Evolutionary conservation across 2,329 filamentous ascomycete genomes (phyloP).

Genomic region (Cadophora sp.): DNA sequence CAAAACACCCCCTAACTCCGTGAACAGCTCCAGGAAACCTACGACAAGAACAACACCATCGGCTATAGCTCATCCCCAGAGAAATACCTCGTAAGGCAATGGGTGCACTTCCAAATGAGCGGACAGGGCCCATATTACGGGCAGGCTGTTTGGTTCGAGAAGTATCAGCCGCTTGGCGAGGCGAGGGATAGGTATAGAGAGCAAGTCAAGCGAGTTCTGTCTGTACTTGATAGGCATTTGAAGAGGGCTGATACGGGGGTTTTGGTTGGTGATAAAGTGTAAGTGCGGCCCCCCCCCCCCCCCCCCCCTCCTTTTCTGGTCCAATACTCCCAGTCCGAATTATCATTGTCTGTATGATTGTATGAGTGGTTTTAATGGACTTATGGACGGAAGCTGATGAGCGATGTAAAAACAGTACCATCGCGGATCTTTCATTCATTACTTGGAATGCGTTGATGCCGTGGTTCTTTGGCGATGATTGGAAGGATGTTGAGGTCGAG

Average conservation of each 20-base stretch:
- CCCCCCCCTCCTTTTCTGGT: too few species aligned
- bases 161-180: conserved; percentile 29
- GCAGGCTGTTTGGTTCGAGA: conserved; percentile 37
- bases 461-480: conserved; percentile 26
- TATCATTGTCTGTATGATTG: too few species aligned
- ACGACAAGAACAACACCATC: conserved; percentile 48
- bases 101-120: conserved; percentile 48
- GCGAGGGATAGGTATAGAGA: conserved; percentile 47
- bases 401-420: too few species aligned
- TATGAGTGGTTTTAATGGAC: too few species aligned
- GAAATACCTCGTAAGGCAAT: conserved; percentile 46
- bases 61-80: conserved; percentile 44
- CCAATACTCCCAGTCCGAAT: too few species aligned
- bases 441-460: conserved; percentile 28
- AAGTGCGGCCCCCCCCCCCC: not conserved
- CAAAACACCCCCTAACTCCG: not conserved
- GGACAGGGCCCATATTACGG: conserved; percentile 51
- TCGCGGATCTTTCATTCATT: conserved; percentile 45
- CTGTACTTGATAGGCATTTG: conserved; percentile 50
- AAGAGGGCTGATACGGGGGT: conserved; percentile 42
- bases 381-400: too few species aligned
- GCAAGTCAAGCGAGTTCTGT: conserved; percentile 46
- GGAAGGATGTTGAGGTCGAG: conserved; percentile 28
- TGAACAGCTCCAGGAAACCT: conserved; percentile 39
- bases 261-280: conserved; percentile 48